Evolutionary conservation across 139 green algal genomes (phyloP), one percentile per base, ranked within the genome.

Genomic region (Limnomonas spitsbergensis): DNA sequence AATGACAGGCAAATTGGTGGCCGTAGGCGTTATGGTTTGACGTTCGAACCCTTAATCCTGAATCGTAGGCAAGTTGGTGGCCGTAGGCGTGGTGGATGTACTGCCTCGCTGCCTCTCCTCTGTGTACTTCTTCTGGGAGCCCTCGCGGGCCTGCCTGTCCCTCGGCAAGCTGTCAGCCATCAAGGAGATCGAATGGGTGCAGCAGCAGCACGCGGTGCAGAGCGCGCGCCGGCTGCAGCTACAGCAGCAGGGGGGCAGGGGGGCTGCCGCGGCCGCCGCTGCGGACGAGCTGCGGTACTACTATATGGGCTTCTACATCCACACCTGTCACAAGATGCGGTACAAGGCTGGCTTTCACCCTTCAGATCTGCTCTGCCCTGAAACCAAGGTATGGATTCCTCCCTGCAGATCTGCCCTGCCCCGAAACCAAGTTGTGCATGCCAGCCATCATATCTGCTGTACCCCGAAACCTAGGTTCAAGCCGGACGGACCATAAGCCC

Each of bases 121-220:
- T 73, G 90, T 93, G 78, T 99, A 99, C 86, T 86, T 98, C 4
- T 98, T 98, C 83, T 99, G 95, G 95, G 94, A 99, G 78, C 89
- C 92, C 2, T 81, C 90, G 56, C 85, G 85, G 4, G 87, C 80
- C n/a, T 69, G 75, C 32, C 86, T 98, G 66, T 89, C 88, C 0
- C 83, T 93, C 14, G 95, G 94, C 38, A 91, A 88, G 38, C 82
- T 92, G 47, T 86, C 85, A 6, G 88, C 93, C 9, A 82, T 98
- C 70, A 71, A 89, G 56, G 82, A 82, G 61, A 93, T 98, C 6
- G 83, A 88, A 40, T 98, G 91, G 91, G 90, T 97, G 73, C 32
- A 56, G 38, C 6, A 20, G 27, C 39, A 37, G 3, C 14, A 36
- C 4, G 20, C 26, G 2, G 34, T 77, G 38, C 66, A 67, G 66